Evolutionary conservation across 331 rosid species (phyloP), one percentile per base, ranked within the genome.

Genomic region (Ulmus americana): DNA sequence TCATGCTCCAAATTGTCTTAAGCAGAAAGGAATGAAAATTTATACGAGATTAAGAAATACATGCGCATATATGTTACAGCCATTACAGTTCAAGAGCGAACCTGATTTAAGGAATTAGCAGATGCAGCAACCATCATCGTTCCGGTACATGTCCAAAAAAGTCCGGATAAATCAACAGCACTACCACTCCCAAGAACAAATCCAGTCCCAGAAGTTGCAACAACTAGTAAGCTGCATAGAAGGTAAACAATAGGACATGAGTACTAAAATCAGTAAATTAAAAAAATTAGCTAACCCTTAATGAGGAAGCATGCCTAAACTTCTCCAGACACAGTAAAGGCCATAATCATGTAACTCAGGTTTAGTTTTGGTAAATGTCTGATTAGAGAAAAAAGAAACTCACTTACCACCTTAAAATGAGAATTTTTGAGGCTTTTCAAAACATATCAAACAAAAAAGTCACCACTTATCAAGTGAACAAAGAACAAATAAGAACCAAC

Each of bases 101-200:
- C 98, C 98, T 92, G 98, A 77, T 92, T 92, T 71, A 92, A 82
- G 44, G 98, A 77, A 69, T 73, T 92, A 45, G 97, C 98, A 63
- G 97, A 89, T 58, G 98, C 95, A 47, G 98, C 95, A 80, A 92
- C 95, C 98, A 92, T 85, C 97, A 89, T 92, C 59, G 98, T 92
- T 59, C 98, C 98, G 44, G 87, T 67, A 66, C 97, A 92, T 69
- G 98, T 92, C 75, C 75, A 85, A 56, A 90, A 86, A 72, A 92
- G 95, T 15, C 84, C 80, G 0, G 84, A 20, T 11, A 87, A 55
- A 72, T 92, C 88, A 49, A 92, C 22, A 13, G 80, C 83, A 77
- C 74, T 74, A 51, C 83, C 76, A 65, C 98, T 92, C 54, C 97
- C 98, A 18, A 87, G 83, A 59, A 92, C 86, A 79, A 82, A 92